Conservation (phyloP, 164 flowering plant species). For the Tinospora cordifolia region DNA sequence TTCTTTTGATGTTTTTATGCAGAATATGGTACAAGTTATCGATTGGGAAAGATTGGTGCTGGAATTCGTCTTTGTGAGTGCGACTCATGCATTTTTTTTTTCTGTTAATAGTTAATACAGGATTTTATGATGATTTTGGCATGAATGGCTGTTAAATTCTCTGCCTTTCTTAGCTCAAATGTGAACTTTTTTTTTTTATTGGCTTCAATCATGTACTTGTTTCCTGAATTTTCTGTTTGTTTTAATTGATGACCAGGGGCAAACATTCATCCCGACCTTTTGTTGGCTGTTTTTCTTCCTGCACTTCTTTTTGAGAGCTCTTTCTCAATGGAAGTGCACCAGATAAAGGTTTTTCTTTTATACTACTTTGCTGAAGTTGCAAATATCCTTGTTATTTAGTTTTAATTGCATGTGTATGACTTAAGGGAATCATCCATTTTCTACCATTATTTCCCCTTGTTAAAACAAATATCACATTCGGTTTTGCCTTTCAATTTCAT, state of each 20-base stretch:
- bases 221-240: not conserved
- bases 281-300: slow-evolving; percentile 90
- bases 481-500: no score
- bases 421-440: no score
- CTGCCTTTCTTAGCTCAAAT: not conserved
- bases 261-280: slow-evolving; percentile 73
- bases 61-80: slow-evolving; percentile 88
- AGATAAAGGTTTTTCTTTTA: slow-evolving; percentile 63
- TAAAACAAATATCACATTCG: no score
- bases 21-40: slow-evolving; percentile 75
- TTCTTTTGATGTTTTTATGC: slow-evolving; percentile 17
- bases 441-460: no score
- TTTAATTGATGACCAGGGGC: slow-evolving; percentile 58
- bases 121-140: not conserved
- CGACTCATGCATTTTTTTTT: not conserved
- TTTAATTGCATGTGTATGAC: no score
- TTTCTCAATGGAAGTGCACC: slow-evolving; percentile 94
- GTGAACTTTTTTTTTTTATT: not conserved
- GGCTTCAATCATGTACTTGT: not conserved
- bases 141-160: no score
- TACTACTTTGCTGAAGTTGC: not conserved
- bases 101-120: no score
- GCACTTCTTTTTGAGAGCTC: slow-evolving; percentile 96
- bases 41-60: slow-evolving; percentile 70
- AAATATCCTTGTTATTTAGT: no score